These are phyloP conservation scores for Prunus yedoensis DNA, from an alignment of 331 rosid genomes.

Conservation along the genomic window DNA sequence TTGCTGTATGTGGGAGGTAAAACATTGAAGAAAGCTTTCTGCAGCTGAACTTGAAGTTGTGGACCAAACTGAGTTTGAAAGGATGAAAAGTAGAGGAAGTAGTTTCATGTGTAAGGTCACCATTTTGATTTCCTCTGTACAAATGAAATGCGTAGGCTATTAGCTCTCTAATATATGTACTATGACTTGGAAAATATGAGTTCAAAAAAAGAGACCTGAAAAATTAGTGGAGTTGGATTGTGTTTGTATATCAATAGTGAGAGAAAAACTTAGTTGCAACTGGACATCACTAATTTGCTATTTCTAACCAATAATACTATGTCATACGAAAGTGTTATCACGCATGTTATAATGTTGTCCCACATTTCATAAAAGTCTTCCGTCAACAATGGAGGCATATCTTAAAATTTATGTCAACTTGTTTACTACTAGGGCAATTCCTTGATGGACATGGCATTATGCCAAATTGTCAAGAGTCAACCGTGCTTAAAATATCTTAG, in stretches of 20 bases:
- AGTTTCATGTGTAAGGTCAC: background rate
- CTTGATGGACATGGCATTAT: background rate
- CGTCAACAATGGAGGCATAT: too few relatives aligned
- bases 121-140: background rate
- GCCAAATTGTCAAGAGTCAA: background rate
- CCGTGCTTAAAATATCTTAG: too few relatives aligned
- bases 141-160: background rate
- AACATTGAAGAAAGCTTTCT: conserved; percentile 11
- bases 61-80: background rate
- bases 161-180: background rate
- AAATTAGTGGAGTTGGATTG: background rate
- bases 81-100: background rate
- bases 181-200: background rate
- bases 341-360: too few relatives aligned
- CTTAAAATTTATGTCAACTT: too few relatives aligned
- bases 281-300: too few relatives aligned
- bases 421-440: background rate
- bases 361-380: too few relatives aligned
- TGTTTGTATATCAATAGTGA: background rate
- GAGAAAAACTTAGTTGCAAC: too few relatives aligned
- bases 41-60: conserved; percentile 7
- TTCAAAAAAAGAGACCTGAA: too few relatives aligned
- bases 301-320: accelerated
- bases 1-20: conserved; percentile 14
- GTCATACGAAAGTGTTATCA: background rate